These are phyloP conservation scores for Saprolegnia parasitica DNA, from an alignment of 352 stramenopile genomes.

Conservation along the genomic window DNA sequence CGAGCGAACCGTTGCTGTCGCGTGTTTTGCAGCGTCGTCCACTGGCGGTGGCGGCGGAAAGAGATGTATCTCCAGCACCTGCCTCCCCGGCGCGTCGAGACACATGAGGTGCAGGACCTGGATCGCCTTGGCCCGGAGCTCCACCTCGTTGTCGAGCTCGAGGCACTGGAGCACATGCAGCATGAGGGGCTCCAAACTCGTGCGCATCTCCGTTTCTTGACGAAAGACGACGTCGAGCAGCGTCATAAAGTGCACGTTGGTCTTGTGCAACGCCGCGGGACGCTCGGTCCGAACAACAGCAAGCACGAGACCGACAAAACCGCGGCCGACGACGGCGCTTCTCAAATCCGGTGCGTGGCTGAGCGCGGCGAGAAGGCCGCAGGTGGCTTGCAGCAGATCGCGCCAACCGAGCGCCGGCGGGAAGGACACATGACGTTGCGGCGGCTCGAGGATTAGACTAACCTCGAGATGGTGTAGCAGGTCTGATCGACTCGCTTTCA, in stretches of 20 bases:
- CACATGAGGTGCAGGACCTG: slow-evolving; percentile 20
- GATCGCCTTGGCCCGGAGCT: not conserved
- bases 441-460: not conserved
- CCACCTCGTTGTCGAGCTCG: slow-evolving; percentile 10
- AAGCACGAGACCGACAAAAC: not conserved
- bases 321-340: not conserved
- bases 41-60: not conserved
- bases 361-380: not conserved
- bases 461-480: not conserved
- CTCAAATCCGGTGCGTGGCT: not conserved
- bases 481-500: not conserved
- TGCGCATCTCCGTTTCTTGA: not conserved
- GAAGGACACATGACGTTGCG: not conserved
- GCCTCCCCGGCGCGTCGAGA: not conserved
- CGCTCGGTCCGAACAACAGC: not conserved
- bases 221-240: slow-evolving; percentile 8
- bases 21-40: not conserved
- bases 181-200: not conserved
- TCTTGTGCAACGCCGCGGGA: not conserved
- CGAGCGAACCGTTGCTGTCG: not conserved
- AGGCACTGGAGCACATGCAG: slow-evolving; percentile 16
- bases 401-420: no score
- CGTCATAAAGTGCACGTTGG: slow-evolving; percentile 16
- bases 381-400: not conserved
- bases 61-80: not conserved